Evolutionary conservation across 441 rosid species (phyloP), one percentile per base, ranked within the genome.

Genomic region (Corymbia calophylla): DNA sequence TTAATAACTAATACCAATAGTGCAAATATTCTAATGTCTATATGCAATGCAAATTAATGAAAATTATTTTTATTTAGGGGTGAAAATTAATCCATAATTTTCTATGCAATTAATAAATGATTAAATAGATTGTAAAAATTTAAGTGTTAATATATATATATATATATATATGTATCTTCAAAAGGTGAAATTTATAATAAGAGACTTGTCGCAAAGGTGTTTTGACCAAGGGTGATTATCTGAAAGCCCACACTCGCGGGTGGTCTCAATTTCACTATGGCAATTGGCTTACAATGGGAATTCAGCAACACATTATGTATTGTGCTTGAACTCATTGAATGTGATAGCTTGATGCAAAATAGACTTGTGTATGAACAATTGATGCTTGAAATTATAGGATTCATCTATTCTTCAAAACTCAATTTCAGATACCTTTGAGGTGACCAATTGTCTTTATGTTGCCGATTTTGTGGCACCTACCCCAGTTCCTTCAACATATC

Each of bases 401-500:
- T 73, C 29, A 0, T 39, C 49, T 73, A 39, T 13, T 85, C 87
- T 85, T 85, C 58, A 29, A 85, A 16, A 85, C 7, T 29, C 49
- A 39, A 44, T 73, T 27, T 73, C 44, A 39, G 25, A 73, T 12
- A 39, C 82, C 49, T 73, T 73, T 73, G 14, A 73, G 27, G 81
- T 73, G 49, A 39, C 49, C 27, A 21, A 29, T 14, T 27, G 80
- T 86, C 56, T 91, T 82, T 90, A 11, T 91, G 56, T 88, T 92
- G 90, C 96, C 95, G 98, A 97, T 93, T 97, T 98, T 88, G 95
- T 97, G 32, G 95, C 96, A 64, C 95, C 97, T 89, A 93, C 95
- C 47, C 99, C 99, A 17, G 96, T 99, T 66, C 94, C 97, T 53
- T 93, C 99, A 17, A 98, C 99, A 25, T 97, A 95, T 91, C 98